Conservation (phyloP, 805 yeast species). For the Ogataea nakhonphanomensis region DNA sequence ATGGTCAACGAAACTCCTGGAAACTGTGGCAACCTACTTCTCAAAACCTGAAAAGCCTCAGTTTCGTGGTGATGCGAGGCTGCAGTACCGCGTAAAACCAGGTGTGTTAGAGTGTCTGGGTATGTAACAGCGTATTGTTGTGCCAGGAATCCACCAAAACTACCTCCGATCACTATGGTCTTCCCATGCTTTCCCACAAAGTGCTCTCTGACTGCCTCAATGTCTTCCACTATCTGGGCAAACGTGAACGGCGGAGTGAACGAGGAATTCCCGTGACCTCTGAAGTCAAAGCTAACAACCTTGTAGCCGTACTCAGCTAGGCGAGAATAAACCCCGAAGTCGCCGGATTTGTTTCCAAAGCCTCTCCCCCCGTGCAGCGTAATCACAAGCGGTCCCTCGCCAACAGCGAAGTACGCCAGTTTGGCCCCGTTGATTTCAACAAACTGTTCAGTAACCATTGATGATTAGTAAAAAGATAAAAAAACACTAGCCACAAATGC, state of each 20-base stretch:
- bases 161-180: conserved; percentile 24
- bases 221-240: conserved; percentile 23
- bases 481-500: conserved; percentile 1
- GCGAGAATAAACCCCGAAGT: conserved; percentile 21
- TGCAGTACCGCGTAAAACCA: conserved; percentile 26
- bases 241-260: conserved; percentile 24
- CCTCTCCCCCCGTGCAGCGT: conserved; percentile 29
- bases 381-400: conserved; percentile 17
- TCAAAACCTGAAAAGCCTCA: conserved; percentile 16
- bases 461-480: too few relatives aligned
- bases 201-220: conserved; percentile 18
- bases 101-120: conserved; percentile 13
- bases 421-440: conserved; percentile 16
- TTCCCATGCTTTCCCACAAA: conserved; percentile 13
- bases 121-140: conserved; percentile 26
- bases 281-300: conserved; percentile 25
- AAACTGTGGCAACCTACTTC: conserved; percentile 11
- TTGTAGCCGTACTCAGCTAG: conserved; percentile 19
- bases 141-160: conserved; percentile 27
- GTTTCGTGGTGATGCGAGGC: conserved; percentile 25
- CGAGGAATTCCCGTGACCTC: conserved; percentile 25
- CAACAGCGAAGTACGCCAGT: conserved; percentile 19
- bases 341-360: conserved; percentile 22
- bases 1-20: conserved; percentile 22
- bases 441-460: conserved; percentile 7